Base-by-base conservation (phyloP, 352 stramenopile species). In the Halophytophthora polymorphica region DNA sequence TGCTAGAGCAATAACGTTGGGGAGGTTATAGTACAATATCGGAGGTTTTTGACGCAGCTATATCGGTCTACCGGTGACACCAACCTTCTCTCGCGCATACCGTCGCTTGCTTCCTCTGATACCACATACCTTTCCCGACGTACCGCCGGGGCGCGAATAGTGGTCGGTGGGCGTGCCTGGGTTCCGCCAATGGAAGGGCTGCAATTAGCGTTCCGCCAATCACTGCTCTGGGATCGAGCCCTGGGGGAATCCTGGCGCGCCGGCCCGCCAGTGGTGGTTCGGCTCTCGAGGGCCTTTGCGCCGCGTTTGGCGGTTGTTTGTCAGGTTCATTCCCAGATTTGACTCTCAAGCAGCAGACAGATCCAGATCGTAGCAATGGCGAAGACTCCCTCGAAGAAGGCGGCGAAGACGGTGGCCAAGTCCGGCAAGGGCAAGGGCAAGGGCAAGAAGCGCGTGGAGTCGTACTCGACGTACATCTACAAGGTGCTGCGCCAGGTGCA, bases 301-400 rank as follows among this genome's bases (percentile, higher is more conserved):
- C 17, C n/a, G 25, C 37, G 10, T 37, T 53, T 53, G 42, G 43
- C 33, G 44, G 22, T 18, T 3, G 10, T 34, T 6, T 2, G 2
- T 6, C 21, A 38, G 50, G 18, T 29, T 21, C 63, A 71, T 71
- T 71, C 54, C 45, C 21, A 56, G 53, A 71, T 71, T 71, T 68
- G 50, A 62, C 58, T 66, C 45, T 50, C 50, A 63, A 62, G 35
- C 43, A 54, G 41, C 45, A 61, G 28, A 38, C 69, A 44, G 36
- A 15, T 41, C 21, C 21, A 10, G 36, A 15, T 17, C 21, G 36
- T 41, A 17, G 39, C 60, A 64, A 98, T 97, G 90, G 90, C 94
- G 43, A 98, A 98, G 84, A 98, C 93, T 65, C 93, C 95, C 37
- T 96, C 78, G 64, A 98, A 98, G 89, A 95, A 95, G 69, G 73